Conservation (phyloP, 176 grass and related monocot genomes). For the Carex pumila region DNA sequence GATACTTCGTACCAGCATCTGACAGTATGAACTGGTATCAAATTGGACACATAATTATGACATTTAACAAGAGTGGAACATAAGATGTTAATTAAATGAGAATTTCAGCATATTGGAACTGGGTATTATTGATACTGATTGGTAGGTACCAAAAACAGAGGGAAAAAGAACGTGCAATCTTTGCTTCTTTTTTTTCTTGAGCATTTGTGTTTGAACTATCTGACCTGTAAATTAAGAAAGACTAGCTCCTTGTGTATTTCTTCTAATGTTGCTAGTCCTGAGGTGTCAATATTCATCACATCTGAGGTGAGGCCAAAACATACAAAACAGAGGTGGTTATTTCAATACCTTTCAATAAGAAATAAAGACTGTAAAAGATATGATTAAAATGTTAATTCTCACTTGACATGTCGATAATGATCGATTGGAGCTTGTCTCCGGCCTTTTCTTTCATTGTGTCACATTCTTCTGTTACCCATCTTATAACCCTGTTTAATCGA, state of each 20-base stretch:
- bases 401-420: slow-evolving; percentile 93
- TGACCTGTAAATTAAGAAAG: slow-evolving; percentile 65
- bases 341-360: not conserved
- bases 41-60: not conserved
- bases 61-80: not conserved
- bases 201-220: not conserved
- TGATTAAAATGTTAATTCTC: not conserved
- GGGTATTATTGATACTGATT: not conserved
- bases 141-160: too few relatives aligned
- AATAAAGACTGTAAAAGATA: not conserved
- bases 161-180: too few relatives aligned
- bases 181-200: not conserved
- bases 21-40: not conserved
- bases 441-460: slow-evolving; percentile 32
- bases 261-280: slow-evolving; percentile 46
- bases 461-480: slow-evolving; percentile 40
- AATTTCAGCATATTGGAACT: not conserved
- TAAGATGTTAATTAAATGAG: not conserved
- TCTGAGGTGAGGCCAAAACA: slow-evolving; percentile 29
- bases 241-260: slow-evolving; percentile 67
- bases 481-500: slow-evolving; percentile 43
- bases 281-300: slow-evolving; percentile 90
- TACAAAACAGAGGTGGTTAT: slow-evolving; percentile 4
- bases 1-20: not conserved
- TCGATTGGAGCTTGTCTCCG: slow-evolving; percentile 42